Conservation (phyloP, 768 basidiomycete species). For the Suillus cothurnatus region DNA sequence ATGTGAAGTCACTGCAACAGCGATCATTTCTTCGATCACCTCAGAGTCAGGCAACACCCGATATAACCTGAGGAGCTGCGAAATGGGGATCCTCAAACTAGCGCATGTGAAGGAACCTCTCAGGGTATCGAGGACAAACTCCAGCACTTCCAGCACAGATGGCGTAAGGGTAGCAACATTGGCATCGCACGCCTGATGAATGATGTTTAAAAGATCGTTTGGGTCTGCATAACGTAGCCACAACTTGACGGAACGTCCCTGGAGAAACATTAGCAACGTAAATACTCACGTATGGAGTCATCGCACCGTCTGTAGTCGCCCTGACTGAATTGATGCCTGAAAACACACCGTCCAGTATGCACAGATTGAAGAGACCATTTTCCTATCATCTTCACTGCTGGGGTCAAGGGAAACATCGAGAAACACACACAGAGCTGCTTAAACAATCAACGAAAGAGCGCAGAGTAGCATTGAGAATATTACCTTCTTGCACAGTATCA, state of each 20-base stretch:
- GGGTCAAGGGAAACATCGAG: constrained; percentile 43
- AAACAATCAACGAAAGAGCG: constrained; percentile 8
- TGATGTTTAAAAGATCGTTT: constrained; percentile 42
- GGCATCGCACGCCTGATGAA: constrained; percentile 36
- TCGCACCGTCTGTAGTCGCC: not conserved
- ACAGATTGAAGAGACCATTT: constrained; percentile 42
- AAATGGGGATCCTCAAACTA: constrained; percentile 28
- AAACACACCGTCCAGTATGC: constrained; percentile 41
- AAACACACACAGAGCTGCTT: constrained; percentile 45
- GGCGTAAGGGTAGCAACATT: constrained; percentile 8
- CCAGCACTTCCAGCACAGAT: constrained; percentile 38
- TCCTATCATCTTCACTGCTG: constrained; percentile 37
- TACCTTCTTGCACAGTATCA: constrained; percentile 38
- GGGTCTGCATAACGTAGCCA: constrained; percentile 62
- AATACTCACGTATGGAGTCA: not conserved
- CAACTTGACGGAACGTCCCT: constrained; percentile 24
- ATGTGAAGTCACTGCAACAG: constrained; percentile 39
- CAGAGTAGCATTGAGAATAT: not conserved
- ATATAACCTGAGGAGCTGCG: constrained; percentile 42
- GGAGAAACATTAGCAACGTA: not conserved
- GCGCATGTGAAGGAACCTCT: constrained; percentile 11
- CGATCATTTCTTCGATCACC: constrained; percentile 51
- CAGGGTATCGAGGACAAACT: constrained; percentile 37
- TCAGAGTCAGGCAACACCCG: constrained; percentile 35
- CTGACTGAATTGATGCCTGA: not conserved